Conservation (phyloP, 2,329 filamentous ascomycete genomes). For the Meredithiella fracta region DNA sequence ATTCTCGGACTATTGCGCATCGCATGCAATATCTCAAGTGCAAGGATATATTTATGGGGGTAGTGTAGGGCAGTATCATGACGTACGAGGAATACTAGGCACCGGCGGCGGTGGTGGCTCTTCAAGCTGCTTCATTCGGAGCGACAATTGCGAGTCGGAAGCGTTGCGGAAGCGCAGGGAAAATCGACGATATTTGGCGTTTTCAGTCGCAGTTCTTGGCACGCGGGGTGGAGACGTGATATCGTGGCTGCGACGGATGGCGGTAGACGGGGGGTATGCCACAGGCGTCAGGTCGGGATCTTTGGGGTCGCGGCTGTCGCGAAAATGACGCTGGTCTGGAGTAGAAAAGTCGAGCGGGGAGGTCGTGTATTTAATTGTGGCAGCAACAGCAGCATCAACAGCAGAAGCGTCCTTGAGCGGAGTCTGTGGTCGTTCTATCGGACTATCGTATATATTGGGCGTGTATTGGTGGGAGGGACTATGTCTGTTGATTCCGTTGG, state of each 20-base stretch:
- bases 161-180: constrained; percentile 76
- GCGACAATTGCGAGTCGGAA: constrained; percentile 76
- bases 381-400: constrained; percentile 2
- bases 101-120: constrained; percentile 37
- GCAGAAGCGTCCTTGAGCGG: neutral
- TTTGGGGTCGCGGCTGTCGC: constrained; percentile 2
- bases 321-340: neutral
- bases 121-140: constrained; percentile 53
- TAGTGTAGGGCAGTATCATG: neutral
- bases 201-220: constrained; percentile 15
- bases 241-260: constrained; percentile 15
- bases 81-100: constrained; percentile 34
- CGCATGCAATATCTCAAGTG: too few species aligned
- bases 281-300: constrained; percentile 14
- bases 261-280: constrained; percentile 17
- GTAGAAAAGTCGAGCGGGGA: neutral
- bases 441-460: neutral
- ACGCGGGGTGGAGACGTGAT: constrained; percentile 3
- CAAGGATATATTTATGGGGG: too few species aligned
- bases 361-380: neutral
- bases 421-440: constrained; percentile 3
- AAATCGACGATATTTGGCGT: constrained; percentile 41
- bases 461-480: neutral
- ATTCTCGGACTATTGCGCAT: too few species aligned
- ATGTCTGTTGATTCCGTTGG: neutral